A percentile compares a stretch with the other conserved stretches of the same genome.
phyloP scores from a whole-genome alignment of 2,329 filamentous ascomycete genomes.

The Elsinoe necatrix region DNA sequence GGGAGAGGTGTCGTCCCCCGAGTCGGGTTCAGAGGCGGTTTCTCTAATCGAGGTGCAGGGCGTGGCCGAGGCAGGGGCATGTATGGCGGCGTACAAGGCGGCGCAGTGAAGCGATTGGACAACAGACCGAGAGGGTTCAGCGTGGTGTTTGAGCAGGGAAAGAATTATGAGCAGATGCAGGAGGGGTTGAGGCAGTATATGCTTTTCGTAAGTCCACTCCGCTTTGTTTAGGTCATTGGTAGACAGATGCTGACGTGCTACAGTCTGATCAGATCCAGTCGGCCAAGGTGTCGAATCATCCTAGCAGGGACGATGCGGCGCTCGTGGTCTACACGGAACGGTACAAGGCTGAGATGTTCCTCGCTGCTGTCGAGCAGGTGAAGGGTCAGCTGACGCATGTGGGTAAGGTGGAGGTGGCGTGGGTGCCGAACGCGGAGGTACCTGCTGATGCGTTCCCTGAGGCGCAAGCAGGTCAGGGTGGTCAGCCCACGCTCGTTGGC shows the following conservation, averaged over 20 bases:
- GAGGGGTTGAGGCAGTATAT: constrained; percentile 65
- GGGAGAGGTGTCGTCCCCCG: constrained; percentile 27
- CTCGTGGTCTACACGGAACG: constrained; percentile 38
- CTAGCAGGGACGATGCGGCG: constrained; percentile 31
- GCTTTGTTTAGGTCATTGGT: too few relatives aligned
- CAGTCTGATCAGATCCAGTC: constrained; percentile 27
- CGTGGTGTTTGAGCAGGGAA: constrained; percentile 44
- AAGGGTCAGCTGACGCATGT: constrained; percentile 48
- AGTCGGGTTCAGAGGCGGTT: constrained; percentile 37
- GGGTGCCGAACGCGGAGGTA: constrained; percentile 42
- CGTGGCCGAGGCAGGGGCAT: constrained; percentile 36
- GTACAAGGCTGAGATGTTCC: constrained; percentile 55
- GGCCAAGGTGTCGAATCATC: constrained; percentile 33
- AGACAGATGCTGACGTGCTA: neutral
- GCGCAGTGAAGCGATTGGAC: constrained; percentile 58
- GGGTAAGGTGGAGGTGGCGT: constrained; percentile 56
- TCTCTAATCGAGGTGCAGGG: constrained; percentile 34
- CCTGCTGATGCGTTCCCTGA: constrained; percentile 19
- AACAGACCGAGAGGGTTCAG: constrained; percentile 64
- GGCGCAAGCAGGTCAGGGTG: constrained; percentile 38
- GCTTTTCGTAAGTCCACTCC: constrained; percentile 32
- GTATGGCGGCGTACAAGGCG: constrained; percentile 36
- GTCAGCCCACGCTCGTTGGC: constrained; percentile 41
- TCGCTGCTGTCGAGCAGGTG: constrained; percentile 27
- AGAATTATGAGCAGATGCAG: constrained; percentile 58